A percentile compares a stretch with the other conserved stretches of the same genome.
phyloP scores from a whole-genome alignment of 306 rosid genomes.

The Dryas drummondii region DNA sequence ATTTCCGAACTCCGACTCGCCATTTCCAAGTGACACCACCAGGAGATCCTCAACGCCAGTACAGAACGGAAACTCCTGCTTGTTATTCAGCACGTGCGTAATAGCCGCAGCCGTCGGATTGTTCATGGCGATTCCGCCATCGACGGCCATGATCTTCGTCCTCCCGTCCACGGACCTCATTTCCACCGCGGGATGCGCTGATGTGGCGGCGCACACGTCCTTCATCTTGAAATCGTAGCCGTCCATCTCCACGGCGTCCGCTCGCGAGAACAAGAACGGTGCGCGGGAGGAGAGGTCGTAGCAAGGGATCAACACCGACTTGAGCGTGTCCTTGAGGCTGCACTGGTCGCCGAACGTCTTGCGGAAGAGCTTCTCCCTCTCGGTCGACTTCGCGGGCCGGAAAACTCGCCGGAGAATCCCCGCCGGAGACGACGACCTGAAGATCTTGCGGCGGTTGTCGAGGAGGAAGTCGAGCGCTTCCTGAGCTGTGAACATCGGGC shows the following conservation, averaged over 20 bases:
- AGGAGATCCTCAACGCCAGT: constrained; percentile 66
- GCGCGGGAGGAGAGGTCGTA: constrained; percentile 86
- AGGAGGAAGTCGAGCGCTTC: constrained; percentile 58
- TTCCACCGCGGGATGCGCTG: constrained; percentile 40
- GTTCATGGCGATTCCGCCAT: constrained; percentile 82
- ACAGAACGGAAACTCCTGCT: constrained; percentile 89
- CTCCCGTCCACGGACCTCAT: constrained; percentile 62
- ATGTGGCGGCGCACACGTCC: constrained; percentile 80
- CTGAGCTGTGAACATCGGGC: constrained; percentile 67
- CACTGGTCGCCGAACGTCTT: constrained; percentile 62
- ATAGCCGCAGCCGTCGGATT: constrained; percentile 85
- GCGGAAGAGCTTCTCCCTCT: constrained; percentile 53
- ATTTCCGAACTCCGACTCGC: constrained; percentile 57
- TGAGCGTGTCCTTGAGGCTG: constrained; percentile 77
- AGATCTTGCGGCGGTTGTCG: constrained; percentile 54
- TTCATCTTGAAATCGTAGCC: constrained; percentile 87
- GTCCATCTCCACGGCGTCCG: constrained; percentile 90
- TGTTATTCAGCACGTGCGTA: constrained; percentile 90
- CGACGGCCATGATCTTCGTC: constrained; percentile 73
- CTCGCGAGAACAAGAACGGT: constrained; percentile 91
- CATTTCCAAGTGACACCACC: constrained; percentile 86
- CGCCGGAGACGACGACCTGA: constrained; percentile 20
- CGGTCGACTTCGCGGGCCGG: constrained; percentile 34
- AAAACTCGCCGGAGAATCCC: constrained; percentile 53
- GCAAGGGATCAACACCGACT: constrained; percentile 83